Evolutionary conservation across 352 stramenopile genomes (phyloP).

Genomic region (Phytophthora crassamura): DNA sequence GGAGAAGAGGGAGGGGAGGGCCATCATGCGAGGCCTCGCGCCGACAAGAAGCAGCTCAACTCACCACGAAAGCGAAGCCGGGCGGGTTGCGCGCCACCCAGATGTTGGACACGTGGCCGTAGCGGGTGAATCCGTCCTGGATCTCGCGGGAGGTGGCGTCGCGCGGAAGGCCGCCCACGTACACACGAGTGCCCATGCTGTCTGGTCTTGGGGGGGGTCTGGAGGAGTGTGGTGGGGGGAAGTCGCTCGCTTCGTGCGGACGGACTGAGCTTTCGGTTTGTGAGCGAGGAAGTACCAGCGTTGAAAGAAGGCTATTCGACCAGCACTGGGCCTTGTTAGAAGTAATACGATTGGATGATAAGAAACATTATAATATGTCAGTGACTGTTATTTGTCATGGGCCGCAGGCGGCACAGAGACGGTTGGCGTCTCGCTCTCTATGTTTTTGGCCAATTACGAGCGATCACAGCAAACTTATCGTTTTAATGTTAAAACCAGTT

Average conservation of each 20-base stretch:
- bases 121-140: constrained; percentile 84
- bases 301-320: not conserved
- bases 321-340: constrained; percentile 1
- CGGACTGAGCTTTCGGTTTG: constrained; percentile 34
- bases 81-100: constrained; percentile 89
- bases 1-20: constrained; percentile 25
- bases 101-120: constrained; percentile 87
- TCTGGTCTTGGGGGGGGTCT: constrained; percentile 21
- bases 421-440: not conserved
- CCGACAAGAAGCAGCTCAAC: constrained; percentile 47
- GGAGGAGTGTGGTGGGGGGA: not conserved
- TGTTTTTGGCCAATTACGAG: too few species aligned
- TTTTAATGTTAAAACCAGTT: too few species aligned
- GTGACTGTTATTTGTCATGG: too few species aligned
- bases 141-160: constrained; percentile 85
- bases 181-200: constrained; percentile 83
- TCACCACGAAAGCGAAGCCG: constrained; percentile 91
- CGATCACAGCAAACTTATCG: too few species aligned
- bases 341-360: too few species aligned
- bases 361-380: too few species aligned
- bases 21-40: constrained; percentile 42
- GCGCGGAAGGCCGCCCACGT: constrained; percentile 82
- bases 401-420: constrained; percentile 5
- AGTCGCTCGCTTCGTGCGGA: constrained; percentile 28
- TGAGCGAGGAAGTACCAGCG: constrained; percentile 1